Base-by-base conservation (phyloP, 176 grass and related monocot species). In the Lolium perenne region DNA sequence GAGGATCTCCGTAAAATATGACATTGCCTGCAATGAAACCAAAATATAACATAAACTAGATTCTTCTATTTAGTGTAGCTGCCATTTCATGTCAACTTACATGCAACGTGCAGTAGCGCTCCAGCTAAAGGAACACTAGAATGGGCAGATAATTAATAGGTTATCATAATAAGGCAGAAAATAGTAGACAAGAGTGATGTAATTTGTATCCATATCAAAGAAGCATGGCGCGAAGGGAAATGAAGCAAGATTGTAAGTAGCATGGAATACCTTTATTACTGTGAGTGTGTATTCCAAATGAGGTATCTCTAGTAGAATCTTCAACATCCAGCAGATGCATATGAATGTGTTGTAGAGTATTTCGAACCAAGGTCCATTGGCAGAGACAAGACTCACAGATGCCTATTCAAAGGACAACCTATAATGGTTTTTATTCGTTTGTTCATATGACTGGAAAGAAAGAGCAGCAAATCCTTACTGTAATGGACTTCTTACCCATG, bases 261-360 rank as follows among this genome's bases (percentile, higher is more conserved):
- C 50, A 87, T 18, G 67, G 51, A 69, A 70, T 90, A 98, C 95
- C 93, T 95, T 87, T 79, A 80, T 51, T 58, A 81, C 75, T 13
- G 81, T 57, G 49, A 98, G 89, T 73, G 70, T 98, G 81, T 87
- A 91, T 55, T 91, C 86, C 68, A 95, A 89, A 87, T 94, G 93
- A 88, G 95, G 93, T 56, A 94, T 92, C 74, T 91, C 86, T 38
- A 98, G 47, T 83, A 98, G 70, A 87, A 88, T 81, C 88, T 94
- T 98, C 79, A 92, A 75, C 58, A 91, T 91, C 95, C 93, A 98
- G 86, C 90, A 95, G 55, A 95, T 84, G 63, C 91, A 95, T 64
- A 94, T 81, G 48, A 92, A 79, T 62, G 87, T 88, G 77, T 89
- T 98, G 70, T 84, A 92, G 66, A 98, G 73, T 71, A 94, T 50